phyloP scores from a whole-genome alignment of 495 filamentous ascomycete genomes.

The Xylaria castorea region DNA sequence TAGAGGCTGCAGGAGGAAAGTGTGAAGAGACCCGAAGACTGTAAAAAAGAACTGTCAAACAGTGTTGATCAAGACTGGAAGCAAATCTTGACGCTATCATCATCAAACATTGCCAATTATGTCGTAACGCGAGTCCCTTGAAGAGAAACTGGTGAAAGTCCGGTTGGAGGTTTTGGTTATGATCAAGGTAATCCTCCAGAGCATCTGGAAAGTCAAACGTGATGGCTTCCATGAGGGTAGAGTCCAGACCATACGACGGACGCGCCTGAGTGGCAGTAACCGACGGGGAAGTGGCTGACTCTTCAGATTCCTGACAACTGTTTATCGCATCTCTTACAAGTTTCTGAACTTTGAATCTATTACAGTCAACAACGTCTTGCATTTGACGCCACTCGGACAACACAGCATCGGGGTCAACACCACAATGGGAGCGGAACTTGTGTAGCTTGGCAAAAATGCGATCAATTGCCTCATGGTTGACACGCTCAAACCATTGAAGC shows the following conservation, averaged over 20 bases:
- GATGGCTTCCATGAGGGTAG: neutral
- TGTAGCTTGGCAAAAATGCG: neutral
- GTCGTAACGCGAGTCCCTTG: constrained; percentile 1
- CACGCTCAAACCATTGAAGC: constrained; percentile 16
- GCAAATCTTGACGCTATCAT: neutral
- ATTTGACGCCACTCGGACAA: constrained; percentile 6
- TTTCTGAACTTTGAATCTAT: neutral
- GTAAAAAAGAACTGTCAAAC: constrained; percentile 4
- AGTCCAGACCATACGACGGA: neutral
- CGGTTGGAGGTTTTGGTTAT: neutral
- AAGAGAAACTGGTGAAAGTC: neutral
- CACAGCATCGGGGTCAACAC: constrained; percentile 1
- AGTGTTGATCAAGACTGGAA: neutral
- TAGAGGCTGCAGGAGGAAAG: neutral
- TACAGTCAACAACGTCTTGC: neutral
- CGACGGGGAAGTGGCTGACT: neutral
- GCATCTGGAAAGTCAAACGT: neutral
- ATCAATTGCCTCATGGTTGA: constrained; percentile 16
- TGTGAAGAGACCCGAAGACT: neutral
- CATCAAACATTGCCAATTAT: constrained; percentile 9
- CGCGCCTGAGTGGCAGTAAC: neutral
- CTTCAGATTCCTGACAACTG: neutral
- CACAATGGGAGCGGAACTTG: neutral
- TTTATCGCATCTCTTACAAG: neutral
- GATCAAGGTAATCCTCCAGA: neutral